phyloP scores from a whole-genome alignment of 192 early-diverging fungal species.

The Powellomyces hirtus region DNA sequence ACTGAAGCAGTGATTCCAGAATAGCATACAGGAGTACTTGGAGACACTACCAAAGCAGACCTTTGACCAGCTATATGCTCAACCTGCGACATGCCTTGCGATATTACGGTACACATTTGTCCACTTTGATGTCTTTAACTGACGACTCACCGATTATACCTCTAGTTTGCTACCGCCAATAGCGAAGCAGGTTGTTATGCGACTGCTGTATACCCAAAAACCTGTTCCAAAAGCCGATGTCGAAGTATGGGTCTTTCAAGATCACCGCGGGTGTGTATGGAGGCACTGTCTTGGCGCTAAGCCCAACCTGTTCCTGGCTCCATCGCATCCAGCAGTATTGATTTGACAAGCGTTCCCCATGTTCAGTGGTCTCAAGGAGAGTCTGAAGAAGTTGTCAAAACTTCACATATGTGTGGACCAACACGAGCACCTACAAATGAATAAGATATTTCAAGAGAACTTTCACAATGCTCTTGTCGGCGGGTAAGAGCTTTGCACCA shows the following conservation, averaged over 20 bases:
- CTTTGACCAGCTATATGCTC: slow-evolving; percentile 76
- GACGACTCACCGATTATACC: neutral
- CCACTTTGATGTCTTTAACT: neutral
- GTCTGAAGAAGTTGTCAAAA: slow-evolving; percentile 66
- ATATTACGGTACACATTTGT: slow-evolving; percentile 67
- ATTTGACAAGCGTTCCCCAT: neutral
- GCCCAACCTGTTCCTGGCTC: too few species aligned
- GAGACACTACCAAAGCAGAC: slow-evolving; percentile 66
- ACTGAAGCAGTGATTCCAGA: slow-evolving; percentile 9
- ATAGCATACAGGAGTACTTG: slow-evolving; percentile 30
- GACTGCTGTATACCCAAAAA: slow-evolving; percentile 72
- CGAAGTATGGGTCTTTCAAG: slow-evolving; percentile 51
- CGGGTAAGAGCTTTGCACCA: slow-evolving; percentile 22
- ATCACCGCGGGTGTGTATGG: neutral
- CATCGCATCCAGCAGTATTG: too few species aligned
- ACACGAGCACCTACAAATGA: slow-evolving; percentile 38
- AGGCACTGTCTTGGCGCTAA: neutral
- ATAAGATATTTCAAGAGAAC: slow-evolving; percentile 38
- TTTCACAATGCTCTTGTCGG: slow-evolving; percentile 50
- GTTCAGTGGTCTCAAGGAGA: slow-evolving; percentile 58
- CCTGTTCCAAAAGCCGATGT: slow-evolving; percentile 64
- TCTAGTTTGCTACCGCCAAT: slow-evolving; percentile 73
- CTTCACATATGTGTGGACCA: slow-evolving; percentile 63
- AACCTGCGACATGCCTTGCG: slow-evolving; percentile 90
- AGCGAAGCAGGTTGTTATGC: slow-evolving; percentile 86